phyloP scores from a whole-genome alignment of 208 protist genomes.

The Leishmania arabica region DNA sequence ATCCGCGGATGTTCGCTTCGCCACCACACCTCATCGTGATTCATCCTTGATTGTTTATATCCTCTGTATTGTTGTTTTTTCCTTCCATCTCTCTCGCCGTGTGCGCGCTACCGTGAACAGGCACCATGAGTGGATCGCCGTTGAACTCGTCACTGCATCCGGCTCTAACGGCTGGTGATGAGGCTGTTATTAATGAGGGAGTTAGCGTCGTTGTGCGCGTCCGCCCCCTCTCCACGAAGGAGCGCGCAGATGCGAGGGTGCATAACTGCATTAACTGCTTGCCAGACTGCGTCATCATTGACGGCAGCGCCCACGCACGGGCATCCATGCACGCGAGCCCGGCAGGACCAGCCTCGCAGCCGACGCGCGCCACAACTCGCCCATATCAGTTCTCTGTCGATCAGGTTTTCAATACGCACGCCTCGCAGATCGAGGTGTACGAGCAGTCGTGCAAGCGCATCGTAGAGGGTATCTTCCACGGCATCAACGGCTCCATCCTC shows the following conservation, averaged over 20 bases:
- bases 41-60: background rate
- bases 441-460: slow-evolving; percentile 59
- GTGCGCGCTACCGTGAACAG: background rate
- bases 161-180: background rate
- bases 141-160: background rate
- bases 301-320: slow-evolving; percentile 17
- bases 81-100: background rate
- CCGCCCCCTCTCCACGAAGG: slow-evolving; percentile 66
- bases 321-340: background rate
- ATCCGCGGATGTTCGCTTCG: background rate
- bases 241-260: slow-evolving; percentile 62
- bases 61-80: background rate
- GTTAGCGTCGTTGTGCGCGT: slow-evolving; percentile 75
- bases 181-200: slow-evolving; percentile 12
- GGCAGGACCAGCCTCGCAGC: slow-evolving; percentile 5
- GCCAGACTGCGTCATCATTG: slow-evolving; percentile 63
- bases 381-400: slow-evolving; percentile 75
- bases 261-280: slow-evolving; percentile 70
- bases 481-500: slow-evolving; percentile 86
- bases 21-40: background rate
- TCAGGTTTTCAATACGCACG: slow-evolving; percentile 67
- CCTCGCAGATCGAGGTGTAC: slow-evolving; percentile 79
- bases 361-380: slow-evolving; percentile 17
- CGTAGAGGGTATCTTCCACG: slow-evolving; percentile 69
- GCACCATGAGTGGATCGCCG: slow-evolving; percentile 4